Evolutionary conservation across 2,329 filamentous ascomycete genomes (phyloP).

Genomic region (Ophiobolus disseminans): DNA sequence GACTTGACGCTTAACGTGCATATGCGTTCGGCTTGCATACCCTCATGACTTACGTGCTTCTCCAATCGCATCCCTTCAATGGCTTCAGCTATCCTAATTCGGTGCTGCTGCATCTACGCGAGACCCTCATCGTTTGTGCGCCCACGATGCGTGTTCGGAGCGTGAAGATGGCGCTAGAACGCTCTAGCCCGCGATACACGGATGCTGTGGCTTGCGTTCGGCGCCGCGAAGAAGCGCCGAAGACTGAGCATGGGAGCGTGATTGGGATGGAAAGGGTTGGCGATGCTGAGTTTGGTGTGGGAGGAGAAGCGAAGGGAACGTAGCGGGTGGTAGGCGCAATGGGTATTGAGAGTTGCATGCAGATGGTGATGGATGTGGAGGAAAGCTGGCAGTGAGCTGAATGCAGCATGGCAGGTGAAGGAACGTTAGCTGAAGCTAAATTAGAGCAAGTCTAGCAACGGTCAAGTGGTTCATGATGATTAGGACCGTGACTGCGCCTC

Average conservation of each 20-base stretch:
- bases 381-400: no score
- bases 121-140: background rate
- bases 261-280: constrained; percentile 1
- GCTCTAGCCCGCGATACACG: constrained; percentile 32
- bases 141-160: background rate
- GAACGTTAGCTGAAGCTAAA: no score
- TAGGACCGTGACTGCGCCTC: background rate
- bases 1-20: background rate
- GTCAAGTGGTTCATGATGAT: background rate
- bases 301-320: no score
- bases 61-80: constrained; percentile 1
- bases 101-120: background rate
- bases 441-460: no score
- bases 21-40: background rate
- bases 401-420: no score
- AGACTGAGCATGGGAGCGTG: constrained; percentile 16
- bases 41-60: background rate
- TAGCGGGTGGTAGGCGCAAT: constrained; percentile 1
- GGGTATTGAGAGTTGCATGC: constrained; percentile 1
- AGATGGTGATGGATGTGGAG: no score
- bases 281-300: constrained; percentile 1
- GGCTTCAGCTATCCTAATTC: constrained; percentile 1
- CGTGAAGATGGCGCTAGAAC: constrained; percentile 12
- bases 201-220: constrained; percentile 37
- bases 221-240: constrained; percentile 18